Evolutionary conservation across 768 basidiomycete genomes (phyloP), one percentile per base, ranked within the genome.

Genomic region (Mycena leptocephala): DNA sequence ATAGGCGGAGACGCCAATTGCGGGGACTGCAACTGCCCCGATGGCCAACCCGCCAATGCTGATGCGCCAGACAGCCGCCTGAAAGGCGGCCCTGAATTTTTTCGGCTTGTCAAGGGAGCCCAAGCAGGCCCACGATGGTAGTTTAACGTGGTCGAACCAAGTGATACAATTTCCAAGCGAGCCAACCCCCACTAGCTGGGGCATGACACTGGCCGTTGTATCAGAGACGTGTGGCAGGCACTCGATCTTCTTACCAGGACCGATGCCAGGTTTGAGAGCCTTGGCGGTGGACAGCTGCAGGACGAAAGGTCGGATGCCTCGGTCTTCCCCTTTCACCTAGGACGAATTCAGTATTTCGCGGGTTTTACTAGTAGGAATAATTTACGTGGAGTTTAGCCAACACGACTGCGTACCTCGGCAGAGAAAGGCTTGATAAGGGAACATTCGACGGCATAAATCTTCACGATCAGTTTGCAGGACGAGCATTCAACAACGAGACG

Each of bases 341-440:
- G n/a, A 30, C 6, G 16, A 26, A 13, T 7, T 58, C 14, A 51
- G 28, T 1, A 37, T 53, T 8, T 14, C 16, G 24, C 53, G 5
- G 6, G 28, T n/a, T n/a, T n/a, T n/a, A n/a, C n/a, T 1, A 14
- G 26, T 26, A 55, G 10, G 11, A 20, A 56, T 68, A 3, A 16
- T 53, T 39, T 28, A 68, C 66, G 22, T 41, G 41, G 8, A 69
- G 67, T 56, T 43, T 69, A n/a, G 67, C 67, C 11, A 69, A 69
- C 26, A 69, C 67, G 1, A 69, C 53, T 1, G 53, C 67, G 53
- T 39, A 30, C n/a, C 53, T 28, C 2, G 67, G 37, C 0, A 69
- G 24, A 13, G 67, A 69, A 41, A 56, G 41, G 22, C 58, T 56
- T 1, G 67, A 55, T 22, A 69, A n/a, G 18, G 53, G 67, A n/a